Evolutionary conservation across 768 basidiomycete species (phyloP), one percentile per base, ranked within the genome.

Genomic region (Mycena indigotica): DNA sequence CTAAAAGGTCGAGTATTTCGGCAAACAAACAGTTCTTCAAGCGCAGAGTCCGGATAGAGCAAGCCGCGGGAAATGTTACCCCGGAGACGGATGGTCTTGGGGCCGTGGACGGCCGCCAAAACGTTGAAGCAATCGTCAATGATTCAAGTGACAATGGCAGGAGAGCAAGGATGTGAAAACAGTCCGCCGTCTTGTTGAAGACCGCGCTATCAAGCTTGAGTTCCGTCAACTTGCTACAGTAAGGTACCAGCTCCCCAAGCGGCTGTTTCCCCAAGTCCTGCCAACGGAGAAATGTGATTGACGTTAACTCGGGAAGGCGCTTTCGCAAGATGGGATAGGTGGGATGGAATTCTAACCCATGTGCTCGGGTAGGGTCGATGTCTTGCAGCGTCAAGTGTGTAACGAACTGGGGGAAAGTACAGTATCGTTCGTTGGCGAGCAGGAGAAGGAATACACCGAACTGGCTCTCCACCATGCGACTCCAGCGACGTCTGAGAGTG

Each of bases 121-220:
- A 8, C 10, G 10, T 17, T 8, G 17, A 35, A 8, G 17, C 17
- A 17, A 35, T 35, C 8, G 8, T 17, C 32, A 35, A 17, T 17
- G 32, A 8, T 17, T 35, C 32, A 8, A 35, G 32, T 17, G 32
- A 15, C 29, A 30, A 28, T n/a, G 50, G 56, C 13, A 38, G 48
- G 25, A 52, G 21, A 29, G 38, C 50, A 28, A 57, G 56, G 29
- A 57, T 45, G 50, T 17, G 24, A 44, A 57, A 57, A 10, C 52
- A 40, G 21, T 57, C 50, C 17, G 2, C 41, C 15, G 23, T 19
- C 2, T 48, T 45, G 40, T 6, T 3, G n/a, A 52, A 4, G 10
- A 4, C 5, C 10, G 52, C 41, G 23, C 13, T 1, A 2, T 28
- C 3, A 2, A 57, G 24, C 16, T 24, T 19, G 24, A 52, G 19